phyloP scores from a whole-genome alignment of 2,329 filamentous ascomycete genomes.

The Trichoderma atroviride region DNA sequence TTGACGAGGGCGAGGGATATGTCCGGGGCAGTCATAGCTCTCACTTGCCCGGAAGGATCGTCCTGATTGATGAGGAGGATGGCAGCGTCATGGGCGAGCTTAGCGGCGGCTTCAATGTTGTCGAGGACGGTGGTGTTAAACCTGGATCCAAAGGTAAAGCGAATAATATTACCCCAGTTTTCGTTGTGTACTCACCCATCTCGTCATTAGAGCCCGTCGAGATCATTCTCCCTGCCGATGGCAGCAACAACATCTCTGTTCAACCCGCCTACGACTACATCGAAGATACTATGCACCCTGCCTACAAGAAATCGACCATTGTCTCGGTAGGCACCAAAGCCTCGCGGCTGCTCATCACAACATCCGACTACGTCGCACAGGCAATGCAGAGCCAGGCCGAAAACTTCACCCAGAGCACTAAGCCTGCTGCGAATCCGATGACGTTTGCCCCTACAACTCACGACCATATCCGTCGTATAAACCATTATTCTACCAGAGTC shows the following conservation, averaged over 20 bases:
- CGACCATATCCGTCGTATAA: constrained; percentile 82
- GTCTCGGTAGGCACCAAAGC: constrained; percentile 86
- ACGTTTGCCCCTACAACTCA: constrained; percentile 87
- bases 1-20: constrained; percentile 78
- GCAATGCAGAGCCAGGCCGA: constrained; percentile 77
- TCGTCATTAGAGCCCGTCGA: constrained; percentile 67
- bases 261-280: constrained; percentile 72
- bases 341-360: constrained; percentile 89
- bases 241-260: constrained; percentile 65
- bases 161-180: neutral
- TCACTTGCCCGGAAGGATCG: constrained; percentile 69
- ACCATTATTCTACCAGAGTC: constrained; percentile 79
- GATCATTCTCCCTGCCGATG: constrained; percentile 71
- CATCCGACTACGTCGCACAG: constrained; percentile 77
- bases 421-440: constrained; percentile 77
- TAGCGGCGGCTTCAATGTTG: constrained; percentile 75
- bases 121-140: constrained; percentile 74
- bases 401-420: constrained; percentile 76
- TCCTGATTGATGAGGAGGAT: constrained; percentile 93
- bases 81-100: constrained; percentile 94
- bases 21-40: constrained; percentile 62
- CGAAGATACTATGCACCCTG: constrained; percentile 79
- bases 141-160: constrained; percentile 84
- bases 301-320: constrained; percentile 85
- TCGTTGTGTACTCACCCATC: neutral